Percentiles rank a stretch among this genome's conserved stretches.
These are phyloP conservation scores for Coemansia sp. DNA, from an alignment of 192 early-diverging fungal species.

Conservation along the genomic window DNA sequence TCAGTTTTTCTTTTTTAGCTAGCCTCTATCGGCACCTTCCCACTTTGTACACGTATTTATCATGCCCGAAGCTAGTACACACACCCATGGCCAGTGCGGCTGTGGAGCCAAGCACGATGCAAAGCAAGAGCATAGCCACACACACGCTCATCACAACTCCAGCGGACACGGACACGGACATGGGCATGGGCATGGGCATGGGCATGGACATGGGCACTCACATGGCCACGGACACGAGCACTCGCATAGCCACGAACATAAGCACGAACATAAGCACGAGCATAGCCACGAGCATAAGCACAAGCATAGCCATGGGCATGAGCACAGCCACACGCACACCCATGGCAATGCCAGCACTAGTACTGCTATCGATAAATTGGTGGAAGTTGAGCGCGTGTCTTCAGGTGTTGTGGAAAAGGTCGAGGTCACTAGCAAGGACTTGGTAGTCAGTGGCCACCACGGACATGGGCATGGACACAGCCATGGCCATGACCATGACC, in stretches of 20 bases:
- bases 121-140: constrained; percentile 7
- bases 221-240: constrained; percentile 1
- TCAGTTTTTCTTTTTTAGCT: not conserved
- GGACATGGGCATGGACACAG: constrained; percentile 22
- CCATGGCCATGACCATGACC: constrained; percentile 25
- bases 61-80: constrained; percentile 19
- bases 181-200: constrained; percentile 7
- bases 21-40: not conserved
- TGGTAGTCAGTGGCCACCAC: constrained; percentile 11
- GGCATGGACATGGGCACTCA: constrained; percentile 8
- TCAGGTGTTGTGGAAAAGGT: not conserved
- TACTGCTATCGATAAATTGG: constrained; percentile 6
- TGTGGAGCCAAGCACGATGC: constrained; percentile 13
- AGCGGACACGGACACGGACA: constrained; percentile 12
- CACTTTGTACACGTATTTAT: not conserved
- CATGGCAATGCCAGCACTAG: constrained; percentile 8
- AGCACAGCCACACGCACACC: constrained; percentile 7
- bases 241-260: not conserved
- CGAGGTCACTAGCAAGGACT: constrained; percentile 1
- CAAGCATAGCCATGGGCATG: not conserved
- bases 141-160: not conserved
- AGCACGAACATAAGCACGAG: not conserved
- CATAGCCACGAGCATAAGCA: constrained; percentile 3
- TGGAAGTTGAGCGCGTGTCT: constrained; percentile 1
- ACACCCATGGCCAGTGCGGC: constrained; percentile 15